Conservation (phyloP, 805 yeast species). For the Dipodascus geniculatus region DNA sequence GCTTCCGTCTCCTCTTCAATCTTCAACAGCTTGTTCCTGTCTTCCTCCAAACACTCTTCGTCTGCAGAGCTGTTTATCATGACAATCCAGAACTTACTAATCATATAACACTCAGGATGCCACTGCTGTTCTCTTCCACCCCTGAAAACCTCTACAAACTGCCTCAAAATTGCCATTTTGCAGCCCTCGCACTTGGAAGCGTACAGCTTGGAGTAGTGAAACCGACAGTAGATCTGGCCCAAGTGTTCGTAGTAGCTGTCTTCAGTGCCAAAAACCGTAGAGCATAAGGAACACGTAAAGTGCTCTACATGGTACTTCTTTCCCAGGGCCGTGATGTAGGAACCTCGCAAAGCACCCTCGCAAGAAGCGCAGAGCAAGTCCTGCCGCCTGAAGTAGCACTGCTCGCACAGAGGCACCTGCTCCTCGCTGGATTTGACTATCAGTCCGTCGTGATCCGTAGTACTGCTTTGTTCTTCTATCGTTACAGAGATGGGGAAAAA, state of each 20-base stretch:
- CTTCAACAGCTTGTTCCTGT: conserved; percentile 4
- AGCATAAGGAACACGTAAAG: conserved; percentile 82
- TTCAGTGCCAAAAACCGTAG: conserved; percentile 75
- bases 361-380: conserved; percentile 82
- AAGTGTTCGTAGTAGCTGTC: conserved; percentile 88
- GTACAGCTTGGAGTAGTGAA: conserved; percentile 74
- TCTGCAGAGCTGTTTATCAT: conserved; percentile 29
- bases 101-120: conserved; percentile 99
- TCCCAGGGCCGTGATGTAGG: conserved; percentile 88
- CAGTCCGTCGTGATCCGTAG: conserved; percentile 5
- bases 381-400: conserved; percentile 77
- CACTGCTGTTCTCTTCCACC: conserved; percentile 92
- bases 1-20: conserved; percentile 58
- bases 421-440: conserved; percentile 24
- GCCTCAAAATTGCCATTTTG: conserved; percentile 79
- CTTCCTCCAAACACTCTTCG: conserved; percentile 5
- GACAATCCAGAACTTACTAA: conserved; percentile 93
- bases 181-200: conserved; percentile 94
- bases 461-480: conserved; percentile 6
- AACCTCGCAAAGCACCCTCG: conserved; percentile 75
- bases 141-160: conserved; percentile 81
- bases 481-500: conserved; percentile 65
- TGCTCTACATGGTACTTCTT: conserved; percentile 90
- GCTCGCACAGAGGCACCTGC: conserved; percentile 69
- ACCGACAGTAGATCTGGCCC: conserved; percentile 76